Base-by-base conservation (phyloP, 2,329 filamentous ascomycete species). In the Pezizomycotina sp. region DNA sequence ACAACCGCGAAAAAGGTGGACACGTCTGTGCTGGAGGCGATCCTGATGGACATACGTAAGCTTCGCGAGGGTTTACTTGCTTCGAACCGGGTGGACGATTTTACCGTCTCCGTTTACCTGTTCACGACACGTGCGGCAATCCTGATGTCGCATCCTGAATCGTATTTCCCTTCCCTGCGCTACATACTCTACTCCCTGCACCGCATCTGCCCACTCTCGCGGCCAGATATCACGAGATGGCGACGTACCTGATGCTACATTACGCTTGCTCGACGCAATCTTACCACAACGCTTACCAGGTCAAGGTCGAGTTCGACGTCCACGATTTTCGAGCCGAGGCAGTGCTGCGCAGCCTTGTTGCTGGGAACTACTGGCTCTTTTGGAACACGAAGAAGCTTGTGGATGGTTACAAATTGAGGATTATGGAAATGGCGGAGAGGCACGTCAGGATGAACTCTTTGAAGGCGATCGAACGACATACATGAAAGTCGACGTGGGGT, bases 61-160 rank as follows among this genome's bases (percentile, higher is more conserved):
- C 69, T 98, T 20, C 74, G 89, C 38, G 89, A 98, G 61, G 84
- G 77, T 15, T 75, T 95, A 30, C 71, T 92, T 2, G 80, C 80
- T 8, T 74, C 78, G 6, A 71, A 73, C 34, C 72, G 84, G 13
- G 62, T 66, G 22, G 79, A 92, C 53, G 64, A 70, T 34, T 98
- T 98, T 57, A 75, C 86, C 1, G 72, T 78, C n/a, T 74, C 83
- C 49, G 80, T 75, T 10, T 92, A 95, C 58, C 72, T 92, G 45
- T 95, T 95, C 63, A 82, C 80, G 51, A 80, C 92, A 50, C 77
- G 84, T 36, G 66, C 84, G 16, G 74, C 79, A 15, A 75, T 98
- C 45, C 68, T 92, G 21, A 72, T 77, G 38, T 72, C 74, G 46
- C 76, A 91, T 49, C 78, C 77, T 49, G 81, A 92, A 49, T 83